Conservation (phyloP, 2,329 filamentous ascomycete species). For the Colletotrichum orbiculare region DNA sequence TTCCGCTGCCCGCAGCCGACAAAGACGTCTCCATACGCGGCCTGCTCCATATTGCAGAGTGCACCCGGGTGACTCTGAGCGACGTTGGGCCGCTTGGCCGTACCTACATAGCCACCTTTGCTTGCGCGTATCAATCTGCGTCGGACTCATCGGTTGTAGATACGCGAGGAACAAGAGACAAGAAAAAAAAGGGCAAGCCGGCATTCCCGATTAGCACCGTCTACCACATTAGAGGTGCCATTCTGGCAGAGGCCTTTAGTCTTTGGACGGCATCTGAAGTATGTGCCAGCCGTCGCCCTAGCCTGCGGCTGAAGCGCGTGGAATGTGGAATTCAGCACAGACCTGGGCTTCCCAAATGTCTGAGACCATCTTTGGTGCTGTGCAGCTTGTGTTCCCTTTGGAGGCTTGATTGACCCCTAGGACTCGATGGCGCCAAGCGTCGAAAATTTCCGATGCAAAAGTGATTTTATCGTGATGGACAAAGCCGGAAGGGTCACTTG, state of each 20-base stretch:
- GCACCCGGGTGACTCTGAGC: too few relatives aligned
- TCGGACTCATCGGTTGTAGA: neutral
- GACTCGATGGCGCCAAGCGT: too few relatives aligned
- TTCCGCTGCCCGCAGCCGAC: neutral
- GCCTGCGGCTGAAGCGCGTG: slow-evolving; percentile 29
- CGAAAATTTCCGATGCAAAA: too few relatives aligned
- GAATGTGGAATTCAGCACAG: slow-evolving; percentile 17
- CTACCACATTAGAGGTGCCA: neutral
- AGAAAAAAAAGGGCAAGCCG: neutral
- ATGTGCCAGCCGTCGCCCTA: slow-evolving; percentile 22
- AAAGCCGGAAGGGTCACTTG: too few relatives aligned
- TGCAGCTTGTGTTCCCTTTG: neutral
- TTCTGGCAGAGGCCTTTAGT: neutral
- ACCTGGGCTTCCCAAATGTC: slow-evolving; percentile 13
- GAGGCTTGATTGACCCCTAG: too few relatives aligned
- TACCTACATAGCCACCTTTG: slow-evolving; percentile 31
- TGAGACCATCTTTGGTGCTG: slow-evolving; percentile 2
- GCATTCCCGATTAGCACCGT: slow-evolving; percentile 7
- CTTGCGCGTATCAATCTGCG: slow-evolving; percentile 29
- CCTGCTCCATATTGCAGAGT: neutral
- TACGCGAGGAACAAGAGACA: too few relatives aligned
- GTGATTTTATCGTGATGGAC: too few relatives aligned
- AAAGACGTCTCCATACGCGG: slow-evolving; percentile 6
- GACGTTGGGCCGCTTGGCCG: slow-evolving; percentile 15
- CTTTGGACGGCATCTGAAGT: slow-evolving; percentile 23